These are phyloP conservation scores for Metschnikowia lochheadii DNA, from an alignment of 805 yeast species.

Conservation along the genomic window DNA sequence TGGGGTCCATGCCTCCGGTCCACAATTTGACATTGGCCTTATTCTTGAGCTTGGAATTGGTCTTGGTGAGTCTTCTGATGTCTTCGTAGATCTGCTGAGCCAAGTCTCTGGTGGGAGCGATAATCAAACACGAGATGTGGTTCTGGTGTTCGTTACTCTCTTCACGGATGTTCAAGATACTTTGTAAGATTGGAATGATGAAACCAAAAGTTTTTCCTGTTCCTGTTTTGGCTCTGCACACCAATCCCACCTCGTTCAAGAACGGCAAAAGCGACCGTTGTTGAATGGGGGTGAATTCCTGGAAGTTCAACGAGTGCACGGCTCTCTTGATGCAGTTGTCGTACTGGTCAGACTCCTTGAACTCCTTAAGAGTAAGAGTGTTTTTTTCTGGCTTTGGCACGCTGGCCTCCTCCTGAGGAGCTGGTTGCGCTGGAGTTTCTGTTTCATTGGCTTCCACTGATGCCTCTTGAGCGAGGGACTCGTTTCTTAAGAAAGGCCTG, in stretches of 20 bases:
- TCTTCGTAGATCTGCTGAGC: slow-evolving; percentile 79
- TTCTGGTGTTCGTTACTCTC: slow-evolving; percentile 27
- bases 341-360: slow-evolving; percentile 10
- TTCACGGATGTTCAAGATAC: slow-evolving; percentile 31
- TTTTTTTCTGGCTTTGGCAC: slow-evolving; percentile 1
- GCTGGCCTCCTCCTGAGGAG: background rate
- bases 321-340: slow-evolving; percentile 11
- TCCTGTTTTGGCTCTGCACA: slow-evolving; percentile 91
- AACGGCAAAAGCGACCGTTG: slow-evolving; percentile 57
- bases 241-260: slow-evolving; percentile 57
- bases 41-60: slow-evolving; percentile 16
- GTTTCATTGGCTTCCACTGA: background rate
- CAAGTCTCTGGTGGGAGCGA: slow-evolving; percentile 89
- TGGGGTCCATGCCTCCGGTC: slow-evolving; percentile 61
- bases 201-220: slow-evolving; percentile 93
- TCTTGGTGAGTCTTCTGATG: slow-evolving; percentile 41
- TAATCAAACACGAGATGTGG: slow-evolving; percentile 48
- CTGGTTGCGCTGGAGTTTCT: background rate
- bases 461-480: background rate
- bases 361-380: slow-evolving; percentile 13
- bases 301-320: slow-evolving; percentile 33
- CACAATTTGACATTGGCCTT: slow-evolving; percentile 32
- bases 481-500: background rate
- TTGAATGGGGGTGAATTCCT: slow-evolving; percentile 65
- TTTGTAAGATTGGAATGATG: slow-evolving; percentile 73